phyloP scores from a whole-genome alignment of 2,329 filamentous ascomycete genomes.

The Fusarium sacchari region DNA sequence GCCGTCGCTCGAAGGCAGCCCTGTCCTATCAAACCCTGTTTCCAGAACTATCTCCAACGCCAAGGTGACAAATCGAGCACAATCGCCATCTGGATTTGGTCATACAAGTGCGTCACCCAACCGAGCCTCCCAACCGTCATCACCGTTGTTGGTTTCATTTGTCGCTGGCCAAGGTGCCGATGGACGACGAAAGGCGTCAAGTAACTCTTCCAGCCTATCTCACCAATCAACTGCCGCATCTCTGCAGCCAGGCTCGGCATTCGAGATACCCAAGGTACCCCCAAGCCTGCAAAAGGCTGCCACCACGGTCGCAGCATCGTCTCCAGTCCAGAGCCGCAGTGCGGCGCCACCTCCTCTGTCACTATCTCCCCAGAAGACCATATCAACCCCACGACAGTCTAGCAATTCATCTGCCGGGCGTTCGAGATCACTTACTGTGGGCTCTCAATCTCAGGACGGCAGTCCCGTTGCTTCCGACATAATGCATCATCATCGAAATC shows the following conservation, averaged over 20 bases:
- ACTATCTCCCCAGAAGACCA: constrained; percentile 71
- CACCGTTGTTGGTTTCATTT: constrained; percentile 93
- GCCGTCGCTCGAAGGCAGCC: constrained; percentile 83
- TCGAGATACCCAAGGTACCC: constrained; percentile 75
- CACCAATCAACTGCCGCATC: constrained; percentile 72
- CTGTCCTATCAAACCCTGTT: constrained; percentile 80
- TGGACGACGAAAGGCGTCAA: constrained; percentile 86
- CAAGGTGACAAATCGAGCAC: constrained; percentile 80
- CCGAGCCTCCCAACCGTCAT: constrained; percentile 74
- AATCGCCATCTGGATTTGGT: constrained; percentile 83
- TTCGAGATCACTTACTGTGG: constrained; percentile 89
- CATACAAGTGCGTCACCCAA: constrained; percentile 89
- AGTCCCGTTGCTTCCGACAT: constrained; percentile 77
- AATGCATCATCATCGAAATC: constrained; percentile 83
- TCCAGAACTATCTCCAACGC: constrained; percentile 86
- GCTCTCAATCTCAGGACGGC: constrained; percentile 93
- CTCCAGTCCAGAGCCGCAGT: constrained; percentile 66
- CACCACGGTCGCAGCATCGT: constrained; percentile 64
- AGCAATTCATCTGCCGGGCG: constrained; percentile 73
- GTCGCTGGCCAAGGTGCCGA: constrained; percentile 85
- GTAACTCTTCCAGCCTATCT: constrained; percentile 84
- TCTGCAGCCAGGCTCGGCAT: constrained; percentile 75
- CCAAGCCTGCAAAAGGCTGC: constrained; percentile 69
- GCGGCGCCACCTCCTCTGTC: constrained; percentile 61
- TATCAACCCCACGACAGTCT: constrained; percentile 68